phyloP scores from a whole-genome alignment of 2,329 filamentous ascomycete genomes.

The Dactylonectria estremocensis region DNA sequence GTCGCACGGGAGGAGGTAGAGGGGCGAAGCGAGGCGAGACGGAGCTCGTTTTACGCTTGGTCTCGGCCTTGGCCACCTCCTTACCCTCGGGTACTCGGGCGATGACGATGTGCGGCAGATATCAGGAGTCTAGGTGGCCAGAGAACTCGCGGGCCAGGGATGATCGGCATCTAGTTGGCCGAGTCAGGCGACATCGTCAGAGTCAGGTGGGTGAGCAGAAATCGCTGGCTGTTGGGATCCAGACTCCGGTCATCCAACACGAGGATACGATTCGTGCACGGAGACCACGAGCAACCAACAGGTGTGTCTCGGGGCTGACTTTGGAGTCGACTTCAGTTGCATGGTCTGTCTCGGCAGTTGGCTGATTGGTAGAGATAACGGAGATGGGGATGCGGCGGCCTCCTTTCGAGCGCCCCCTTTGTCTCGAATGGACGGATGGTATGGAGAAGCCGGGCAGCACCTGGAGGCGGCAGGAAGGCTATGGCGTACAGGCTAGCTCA shows the following conservation, averaged over 20 bases:
- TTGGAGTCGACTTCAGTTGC: too few relatives aligned
- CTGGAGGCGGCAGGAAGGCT: background rate
- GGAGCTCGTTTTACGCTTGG: too few relatives aligned
- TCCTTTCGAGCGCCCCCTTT: background rate
- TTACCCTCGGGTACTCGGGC: too few relatives aligned
- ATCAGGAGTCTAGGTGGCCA: background rate
- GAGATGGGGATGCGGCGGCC: background rate
- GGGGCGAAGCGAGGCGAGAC: constrained; percentile 2
- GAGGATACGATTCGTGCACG: background rate
- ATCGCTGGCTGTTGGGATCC: background rate
- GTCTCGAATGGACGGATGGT: background rate
- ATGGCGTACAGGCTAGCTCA: background rate
- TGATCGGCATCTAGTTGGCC: constrained; percentile 3
- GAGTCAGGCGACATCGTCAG: constrained; percentile 4
- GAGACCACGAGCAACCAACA: background rate
- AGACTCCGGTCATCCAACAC: background rate
- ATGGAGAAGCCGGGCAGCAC: background rate
- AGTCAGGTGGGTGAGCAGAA: background rate
- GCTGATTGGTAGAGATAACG: background rate
- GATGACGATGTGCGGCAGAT: background rate
- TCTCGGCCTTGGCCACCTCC: too few relatives aligned
- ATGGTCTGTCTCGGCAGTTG: background rate
- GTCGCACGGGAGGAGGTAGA: background rate
- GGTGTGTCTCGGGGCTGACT: background rate
- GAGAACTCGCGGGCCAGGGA: background rate